Evolutionary conservation across 805 yeast genomes (phyloP).

Genomic region (Metschnikowia drakensbergensis): DNA sequence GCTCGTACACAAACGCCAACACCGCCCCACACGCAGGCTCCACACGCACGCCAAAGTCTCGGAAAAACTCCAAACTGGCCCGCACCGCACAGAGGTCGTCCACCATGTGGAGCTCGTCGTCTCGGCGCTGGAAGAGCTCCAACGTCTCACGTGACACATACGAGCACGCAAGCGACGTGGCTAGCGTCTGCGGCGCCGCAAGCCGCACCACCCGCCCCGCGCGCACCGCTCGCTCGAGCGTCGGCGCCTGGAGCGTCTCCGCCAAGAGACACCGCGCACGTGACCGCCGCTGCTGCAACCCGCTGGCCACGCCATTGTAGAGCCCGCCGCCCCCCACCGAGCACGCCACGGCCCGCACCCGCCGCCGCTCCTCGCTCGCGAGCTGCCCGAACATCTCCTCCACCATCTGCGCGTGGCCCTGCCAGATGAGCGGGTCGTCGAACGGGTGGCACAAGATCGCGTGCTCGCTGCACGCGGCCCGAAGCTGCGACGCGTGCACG

Average conservation of each 20-base stretch:
- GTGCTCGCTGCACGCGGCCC: conserved; percentile 18
- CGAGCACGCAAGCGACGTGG: conserved; percentile 62
- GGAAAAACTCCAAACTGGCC: conserved; percentile 48
- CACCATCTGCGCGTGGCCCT: conserved; percentile 44
- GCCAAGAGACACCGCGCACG: conserved; percentile 39
- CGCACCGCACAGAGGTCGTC: conserved; percentile 54
- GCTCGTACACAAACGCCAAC: conserved; percentile 47
- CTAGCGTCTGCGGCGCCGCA: conserved; percentile 49
- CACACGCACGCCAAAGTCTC: conserved; percentile 48
- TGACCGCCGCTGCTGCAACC: conserved; percentile 26
- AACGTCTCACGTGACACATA: conserved; percentile 50
- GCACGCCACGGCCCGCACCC: conserved; percentile 46
- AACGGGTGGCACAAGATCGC: conserved; percentile 54
- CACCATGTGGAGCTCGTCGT: conserved; percentile 22
- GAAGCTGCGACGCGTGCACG: conserved; percentile 31
- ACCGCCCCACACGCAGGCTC: conserved; percentile 80
- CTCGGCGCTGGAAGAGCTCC: conserved; percentile 20
- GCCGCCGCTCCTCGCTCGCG: conserved; percentile 14
- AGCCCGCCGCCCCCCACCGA: conserved; percentile 60
- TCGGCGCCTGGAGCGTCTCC: conserved; percentile 63
- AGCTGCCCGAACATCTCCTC: conserved; percentile 37
- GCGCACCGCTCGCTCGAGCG: conserved; percentile 48
- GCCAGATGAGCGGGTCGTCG: conserved; percentile 49
- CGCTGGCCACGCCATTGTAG: conserved; percentile 49
- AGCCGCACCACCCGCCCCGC: conserved; percentile 44